Base-by-base conservation (phyloP, 2,329 filamentous ascomycete genomes). In the Verticillium nubilum region DNA sequence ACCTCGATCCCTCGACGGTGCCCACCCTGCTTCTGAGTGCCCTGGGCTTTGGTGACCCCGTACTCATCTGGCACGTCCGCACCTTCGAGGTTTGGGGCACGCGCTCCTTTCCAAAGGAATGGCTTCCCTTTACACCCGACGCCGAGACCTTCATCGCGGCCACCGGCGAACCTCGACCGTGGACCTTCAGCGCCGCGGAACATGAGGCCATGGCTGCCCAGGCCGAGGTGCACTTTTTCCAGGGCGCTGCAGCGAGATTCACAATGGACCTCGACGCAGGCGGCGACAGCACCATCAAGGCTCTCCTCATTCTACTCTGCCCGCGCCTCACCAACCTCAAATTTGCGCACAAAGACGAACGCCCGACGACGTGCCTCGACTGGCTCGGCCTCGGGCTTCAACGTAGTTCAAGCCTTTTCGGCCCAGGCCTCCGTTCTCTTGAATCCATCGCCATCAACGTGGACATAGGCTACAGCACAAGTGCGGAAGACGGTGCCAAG, bases 51-150 rank as follows among this genome's bases (percentile, higher is more conserved):
- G 26, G 28, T 4, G 60, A 59, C 12, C 42, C 54, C 9, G 19
- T 59, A 31, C 25, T 50, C 31, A 29, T 37, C 3, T 61, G 60
- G 29, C 54, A 58, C 17, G 54, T 59, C 23, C 54, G 60, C 33
- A 59, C 58, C 5, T n/a, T 58, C 4, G 60, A 58, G 25, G 12
- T 56, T 17, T 58, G 60, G 58, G 58, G 58, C 10, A 19, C 19
- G 52, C 58, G 60, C 1, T 17, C 10, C 5, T 13, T n/a, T 2
- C 59, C 54, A 55, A n/a, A 35, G 7, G 57, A 59, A 17, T 61
- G 60, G 60, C 9, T 9, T 26, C 54, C 60, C 23, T 54, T 59
- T 33, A 54, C 15, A 27, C 52, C 57, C 27, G 10, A 37, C 23
- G 31, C 23, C 26, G 50, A 37, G 12, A 15, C 15, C 10, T 33